These are phyloP conservation scores for Ophidiomyces ophidiicola DNA, from an alignment of 2,329 filamentous ascomycete genomes.

Conservation along the genomic window DNA sequence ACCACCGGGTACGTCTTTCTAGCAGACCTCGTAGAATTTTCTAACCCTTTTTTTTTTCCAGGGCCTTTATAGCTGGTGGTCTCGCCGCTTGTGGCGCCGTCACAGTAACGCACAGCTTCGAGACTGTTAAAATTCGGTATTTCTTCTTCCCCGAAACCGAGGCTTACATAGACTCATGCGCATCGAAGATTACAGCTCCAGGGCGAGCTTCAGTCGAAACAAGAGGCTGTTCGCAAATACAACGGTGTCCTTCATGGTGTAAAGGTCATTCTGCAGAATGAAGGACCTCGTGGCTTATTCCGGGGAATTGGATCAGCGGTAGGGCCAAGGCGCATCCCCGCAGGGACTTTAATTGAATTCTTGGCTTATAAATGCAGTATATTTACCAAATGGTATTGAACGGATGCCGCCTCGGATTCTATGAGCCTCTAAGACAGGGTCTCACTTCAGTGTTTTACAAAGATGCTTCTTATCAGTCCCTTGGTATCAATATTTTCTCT, in stretches of 20 bases:
- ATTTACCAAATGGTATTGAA: conserved; percentile 94
- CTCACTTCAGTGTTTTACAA: conserved; percentile 59
- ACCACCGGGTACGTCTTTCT: conserved; percentile 36
- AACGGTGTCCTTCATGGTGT: conserved; percentile 84
- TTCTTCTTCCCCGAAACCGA: conserved; percentile 17
- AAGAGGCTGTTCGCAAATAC: conserved; percentile 77
- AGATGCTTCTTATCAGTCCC: conserved; percentile 63
- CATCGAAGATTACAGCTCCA: conserved; percentile 72
- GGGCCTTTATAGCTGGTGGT: conserved; percentile 89
- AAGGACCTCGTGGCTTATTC: conserved; percentile 74
- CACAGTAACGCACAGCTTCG: conserved; percentile 93
- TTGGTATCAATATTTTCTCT: conserved; percentile 86
- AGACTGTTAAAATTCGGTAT: conserved; percentile 96
- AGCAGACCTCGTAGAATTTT: neutral
- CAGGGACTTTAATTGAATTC: neutral
- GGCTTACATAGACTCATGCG: conserved; percentile 1
- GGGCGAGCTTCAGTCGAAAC: conserved; percentile 81
- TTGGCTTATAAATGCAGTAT: conserved; percentile 42
- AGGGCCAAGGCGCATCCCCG: conserved; percentile 18
- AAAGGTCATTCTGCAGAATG: conserved; percentile 77
- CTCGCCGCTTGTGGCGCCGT: conserved; percentile 95
- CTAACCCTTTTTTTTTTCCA: conserved; percentile 19
- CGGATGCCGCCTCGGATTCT: conserved; percentile 91
- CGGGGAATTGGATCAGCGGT: conserved; percentile 77
- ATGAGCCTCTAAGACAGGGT: conserved; percentile 75